Evolutionary conservation across 164 flowering plant genomes (phyloP), one percentile per base, ranked within the genome.

Genomic region (Vitis riparia): DNA sequence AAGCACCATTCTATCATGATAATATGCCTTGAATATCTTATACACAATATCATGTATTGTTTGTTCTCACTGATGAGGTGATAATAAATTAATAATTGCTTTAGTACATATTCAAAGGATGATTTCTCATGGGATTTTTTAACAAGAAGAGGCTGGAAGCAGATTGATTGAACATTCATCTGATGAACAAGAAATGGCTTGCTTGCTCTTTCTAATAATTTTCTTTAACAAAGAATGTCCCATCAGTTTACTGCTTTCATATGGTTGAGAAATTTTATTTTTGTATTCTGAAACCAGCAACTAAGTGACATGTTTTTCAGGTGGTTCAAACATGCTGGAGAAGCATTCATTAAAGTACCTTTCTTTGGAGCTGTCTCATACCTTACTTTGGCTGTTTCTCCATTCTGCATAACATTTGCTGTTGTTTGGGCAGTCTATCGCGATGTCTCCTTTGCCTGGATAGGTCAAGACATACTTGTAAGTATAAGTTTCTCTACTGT

Each of bases 391-490:
- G 95, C 92, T 19, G 87, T 96, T 71, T 70, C 87, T 77, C 99
- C 99, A 57, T 91, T 96, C 87, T 96, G 99, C 88, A 80, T 96
- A 77, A 73, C 87, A 52, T 89, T 90, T 86, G 87, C 97, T 70
- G 92, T 90, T 67, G 75, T 91, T 66, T 93, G 99, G 99, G 99
- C 97, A n/a, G 84, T 87, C 64, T 77, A 80, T n/a, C 97, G 97
- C 27, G 78, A 77, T 51, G 66, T 49, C 73, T 80, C 88, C 74
- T 86, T 85, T 76, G 99, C 99, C 60, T 96, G 99, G 98, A 96
- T 93, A 11, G 99, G 99, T 71, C 99, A 96, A 85, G 97, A 96
- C 73, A 88, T 96, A 71, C 97, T 96, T 66, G 99, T 96, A 89
- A 87, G 98, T 66, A 69, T 10, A n/a, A 17, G 3, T 58, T 53